phyloP scores from a whole-genome alignment of 257 asterid genomes.

The Marsdenia floribunda region DNA sequence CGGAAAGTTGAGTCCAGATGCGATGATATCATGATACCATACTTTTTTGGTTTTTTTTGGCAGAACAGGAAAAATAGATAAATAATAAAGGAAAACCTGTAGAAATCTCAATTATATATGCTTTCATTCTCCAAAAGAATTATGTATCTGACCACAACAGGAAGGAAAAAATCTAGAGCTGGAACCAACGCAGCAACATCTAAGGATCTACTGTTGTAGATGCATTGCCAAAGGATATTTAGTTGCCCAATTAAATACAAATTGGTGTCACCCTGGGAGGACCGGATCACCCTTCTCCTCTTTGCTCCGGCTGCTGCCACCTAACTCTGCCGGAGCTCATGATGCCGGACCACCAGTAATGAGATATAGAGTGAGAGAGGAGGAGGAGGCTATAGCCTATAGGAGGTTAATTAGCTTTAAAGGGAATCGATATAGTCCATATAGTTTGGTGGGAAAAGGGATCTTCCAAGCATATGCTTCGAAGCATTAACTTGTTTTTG shows the following conservation, averaged over 20 bases:
- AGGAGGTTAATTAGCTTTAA: slow-evolving; percentile 9
- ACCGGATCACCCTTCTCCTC: background rate
- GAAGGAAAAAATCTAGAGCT: slow-evolving; percentile 10
- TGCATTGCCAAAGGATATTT: slow-evolving; percentile 55
- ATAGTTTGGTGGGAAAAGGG: slow-evolving; percentile 28
- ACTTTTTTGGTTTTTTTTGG: too few relatives aligned
- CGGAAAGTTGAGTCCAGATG: background rate
- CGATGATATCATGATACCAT: background rate
- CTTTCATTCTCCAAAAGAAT: background rate
- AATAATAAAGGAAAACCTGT: background rate
- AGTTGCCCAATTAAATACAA: slow-evolving; percentile 44
- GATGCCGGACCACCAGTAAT: background rate
- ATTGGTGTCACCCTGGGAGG: background rate
- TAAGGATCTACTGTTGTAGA: slow-evolving; percentile 7
- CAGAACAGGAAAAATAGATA: background rate
- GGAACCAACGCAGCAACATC: background rate
- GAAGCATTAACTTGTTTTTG: slow-evolving; percentile 26
- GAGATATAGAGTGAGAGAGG: background rate
- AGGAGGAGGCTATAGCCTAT: slow-evolving; percentile 2
- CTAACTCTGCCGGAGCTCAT: background rate
- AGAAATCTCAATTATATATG: background rate
- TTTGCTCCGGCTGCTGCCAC: background rate
- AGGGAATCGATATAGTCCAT: slow-evolving; percentile 13
- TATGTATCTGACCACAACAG: background rate
- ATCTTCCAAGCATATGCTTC: slow-evolving; percentile 53